Evolutionary conservation across 2,329 filamentous ascomycete genomes (phyloP).

Genomic region (Diaporthe longicolla): DNA sequence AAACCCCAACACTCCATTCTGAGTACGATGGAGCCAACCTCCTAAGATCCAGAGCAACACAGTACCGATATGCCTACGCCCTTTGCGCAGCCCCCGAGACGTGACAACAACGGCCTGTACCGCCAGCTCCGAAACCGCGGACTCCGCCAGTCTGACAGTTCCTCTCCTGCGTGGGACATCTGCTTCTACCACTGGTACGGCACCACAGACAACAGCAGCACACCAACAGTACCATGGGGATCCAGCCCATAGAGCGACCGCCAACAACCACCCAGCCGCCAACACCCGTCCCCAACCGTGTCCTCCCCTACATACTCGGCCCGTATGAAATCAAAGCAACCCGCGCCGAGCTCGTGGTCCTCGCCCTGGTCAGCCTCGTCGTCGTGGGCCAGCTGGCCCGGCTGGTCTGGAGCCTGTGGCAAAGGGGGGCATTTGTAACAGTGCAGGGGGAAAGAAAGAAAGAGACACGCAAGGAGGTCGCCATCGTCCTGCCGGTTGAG

Average conservation of each 20-base stretch:
- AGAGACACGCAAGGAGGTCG: conserved; percentile 2
- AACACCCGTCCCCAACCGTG: neutral
- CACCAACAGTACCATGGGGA: neutral
- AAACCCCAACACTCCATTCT: neutral
- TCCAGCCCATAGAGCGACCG: neutral
- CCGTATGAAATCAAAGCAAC: conserved; percentile 43
- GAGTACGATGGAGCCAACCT: neutral
- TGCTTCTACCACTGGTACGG: neutral
- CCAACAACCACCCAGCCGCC: neutral
- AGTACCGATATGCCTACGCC: conserved; percentile 34
- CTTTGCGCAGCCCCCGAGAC: conserved; percentile 14
- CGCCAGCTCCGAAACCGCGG: neutral
- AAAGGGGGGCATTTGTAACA: neutral
- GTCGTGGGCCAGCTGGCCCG: conserved; percentile 52
- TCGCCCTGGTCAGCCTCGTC: conserved; percentile 52
- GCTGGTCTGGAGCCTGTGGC: conserved; percentile 51
- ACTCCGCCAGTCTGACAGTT: neutral
- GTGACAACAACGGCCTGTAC: neutral
- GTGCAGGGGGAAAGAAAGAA: too few species aligned
- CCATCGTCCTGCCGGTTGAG: neutral
- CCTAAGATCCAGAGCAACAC: too few species aligned
- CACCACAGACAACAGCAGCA: neutral
- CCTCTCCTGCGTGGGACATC: neutral
- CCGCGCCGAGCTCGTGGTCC: conserved; percentile 52
- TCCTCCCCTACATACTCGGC: neutral